phyloP scores from a whole-genome alignment of 2,329 filamentous ascomycete genomes.

The Aspergillus proliferans region DNA sequence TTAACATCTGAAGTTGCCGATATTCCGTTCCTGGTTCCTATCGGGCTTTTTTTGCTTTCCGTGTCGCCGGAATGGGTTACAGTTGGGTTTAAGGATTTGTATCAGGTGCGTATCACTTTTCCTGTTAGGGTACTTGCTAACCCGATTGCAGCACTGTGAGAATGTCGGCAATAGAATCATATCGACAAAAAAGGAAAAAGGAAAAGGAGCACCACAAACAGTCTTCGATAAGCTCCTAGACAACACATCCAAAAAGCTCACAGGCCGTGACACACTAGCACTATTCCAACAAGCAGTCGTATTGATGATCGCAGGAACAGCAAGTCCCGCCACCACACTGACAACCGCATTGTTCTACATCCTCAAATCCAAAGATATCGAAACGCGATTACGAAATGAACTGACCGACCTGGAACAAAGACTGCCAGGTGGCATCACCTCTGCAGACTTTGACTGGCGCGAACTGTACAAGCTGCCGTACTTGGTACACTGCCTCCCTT shows the following conservation, averaged over 20 bases:
- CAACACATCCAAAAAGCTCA: background rate
- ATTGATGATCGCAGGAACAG: background rate
- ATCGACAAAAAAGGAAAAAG: background rate
- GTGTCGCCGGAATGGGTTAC: background rate
- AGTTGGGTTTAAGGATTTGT: background rate
- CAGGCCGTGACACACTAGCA: background rate
- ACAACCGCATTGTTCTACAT: background rate
- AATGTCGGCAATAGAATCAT: background rate
- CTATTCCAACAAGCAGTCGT: background rate
- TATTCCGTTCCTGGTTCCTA: background rate
- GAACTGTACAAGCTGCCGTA: background rate
- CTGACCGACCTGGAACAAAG: background rate
- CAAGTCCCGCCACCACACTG: background rate
- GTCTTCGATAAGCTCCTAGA: background rate
- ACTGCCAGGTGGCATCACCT: background rate
- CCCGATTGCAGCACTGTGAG: background rate
- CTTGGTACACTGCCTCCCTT: background rate
- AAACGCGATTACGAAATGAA: background rate
- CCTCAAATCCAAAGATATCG: background rate
- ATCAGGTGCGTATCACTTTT: background rate
- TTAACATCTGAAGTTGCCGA: background rate
- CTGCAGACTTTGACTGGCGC: background rate
- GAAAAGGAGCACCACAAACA: background rate
- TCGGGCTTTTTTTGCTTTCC: background rate
- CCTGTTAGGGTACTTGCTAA: background rate